Base-by-base conservation (phyloP, 2,329 filamentous ascomycete species). In the Cytospora piceae region DNA sequence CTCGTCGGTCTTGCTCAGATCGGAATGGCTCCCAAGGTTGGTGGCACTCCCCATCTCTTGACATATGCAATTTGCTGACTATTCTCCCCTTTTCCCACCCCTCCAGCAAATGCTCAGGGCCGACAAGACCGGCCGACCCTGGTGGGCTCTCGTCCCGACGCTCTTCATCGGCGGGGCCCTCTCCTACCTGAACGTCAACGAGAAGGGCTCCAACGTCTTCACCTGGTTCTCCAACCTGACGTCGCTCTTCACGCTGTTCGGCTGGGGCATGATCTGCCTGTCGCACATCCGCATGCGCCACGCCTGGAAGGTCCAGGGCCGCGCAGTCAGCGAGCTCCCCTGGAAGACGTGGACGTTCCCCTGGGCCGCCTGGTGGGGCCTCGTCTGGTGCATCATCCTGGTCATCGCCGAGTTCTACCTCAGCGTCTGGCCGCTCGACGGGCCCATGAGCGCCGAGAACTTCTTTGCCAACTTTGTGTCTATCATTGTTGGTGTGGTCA, bases 391-490 rank as follows among this genome's bases (percentile, higher is more conserved):
- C 63, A 73, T 80, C 49, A 58, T 81, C 17, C 76, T 83, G 37
- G 77, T 82, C 66, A 73, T 81, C 51, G 76, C 79, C 4, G 76
- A 82, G 64, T 82, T 83, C 69, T 83, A 83, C 67, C 77, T 83
- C 1, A 73, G 77, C 4, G 72, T 83, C 2, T 82, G 78, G 75
- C 81, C 82, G 0, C 72, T 83, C 2, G 72, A 69, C 0, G 73
- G 70, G 0, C 55, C 65, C 1, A 68, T 74, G 1, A 74, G 70
- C 11, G 80, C 78, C 0, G 71, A 76, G 67, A 73, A 69, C 57
- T 83, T 83, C 76, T 83, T 83, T 68, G 76, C 80, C 1, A 82
- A 76, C 63, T 83, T 80, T 63, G 73, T 82, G 22, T 80, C 77
- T 0, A 76, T 82, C 15, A 73, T 80, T 1, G 74, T 78, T 0